Evolutionary conservation across 106 monocot species (phyloP), one percentile per base, ranked within the genome.

Genomic region (Dioscorea dumetorum): DNA sequence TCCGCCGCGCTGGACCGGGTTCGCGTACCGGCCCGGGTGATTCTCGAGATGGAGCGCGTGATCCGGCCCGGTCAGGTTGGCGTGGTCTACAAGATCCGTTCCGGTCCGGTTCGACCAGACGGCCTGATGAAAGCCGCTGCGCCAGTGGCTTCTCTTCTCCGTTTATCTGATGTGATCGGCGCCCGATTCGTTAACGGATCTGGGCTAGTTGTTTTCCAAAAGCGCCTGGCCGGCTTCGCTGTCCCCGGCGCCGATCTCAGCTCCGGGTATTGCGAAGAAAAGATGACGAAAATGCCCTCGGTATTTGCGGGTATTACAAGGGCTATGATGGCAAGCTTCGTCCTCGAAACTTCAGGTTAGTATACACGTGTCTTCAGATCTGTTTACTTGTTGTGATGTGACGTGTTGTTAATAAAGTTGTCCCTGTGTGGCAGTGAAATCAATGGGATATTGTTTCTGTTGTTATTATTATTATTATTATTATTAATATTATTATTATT

Each of bases 1-100:
- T 57, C 69, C 50, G 73, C 79, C 16, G 52, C 69, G 23, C 57
- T 79, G 58, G 69, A 79, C 33, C 79, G 73, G 69, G 79, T 53
- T 23, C 68, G 79, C 22, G 73, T 79, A 18, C 79, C 79, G 22
- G 79, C 79, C 63, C 73, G 79, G 19, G 63, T 79, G 51, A 53
- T 79, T 12, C 69, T 79, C 4, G 79, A 79, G 32, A 79, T 73
- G 79, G 79, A 79, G 64, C 67, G 79, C 23, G 79, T 79, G 52
- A 58, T 79, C 63, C 62, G 73, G 2, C 79, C 79, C 15, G 79
- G 79, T 15, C 63, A 64, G 32, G 33, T 79, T 63, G 79, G 79
- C n/a, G 79, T 41, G 17, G 73, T 79, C 16, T n/a, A 68, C 19
- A 41, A 69, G 33, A 34, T 22, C 48, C 21, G 32, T n/a, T 15